Base-by-base conservation (phyloP, 257 asterid genomes). In the Gentiana straminea region DNA sequence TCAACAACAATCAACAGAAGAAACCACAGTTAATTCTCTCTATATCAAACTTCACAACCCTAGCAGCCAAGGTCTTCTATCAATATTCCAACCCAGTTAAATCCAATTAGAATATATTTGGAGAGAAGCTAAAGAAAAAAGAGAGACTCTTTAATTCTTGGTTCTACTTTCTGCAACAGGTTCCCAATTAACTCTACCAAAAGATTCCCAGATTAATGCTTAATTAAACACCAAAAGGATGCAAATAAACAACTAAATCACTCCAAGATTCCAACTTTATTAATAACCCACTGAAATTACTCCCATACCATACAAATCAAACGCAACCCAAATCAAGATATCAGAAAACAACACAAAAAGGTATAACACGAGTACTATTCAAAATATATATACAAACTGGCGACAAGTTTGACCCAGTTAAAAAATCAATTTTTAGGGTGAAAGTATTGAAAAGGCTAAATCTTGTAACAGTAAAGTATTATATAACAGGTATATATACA, bases 251-350 rank as follows among this genome's bases (percentile, higher is more conserved):
- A 61, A 66, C 61, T 51, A 52, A 57, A 57, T 57, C 58, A 60
- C 62, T 62, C 45, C 45, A 63, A 75, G 69, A 65, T 71, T 67
- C 66, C 60, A 80, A 62, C 72, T 80, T 81, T 70, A 79, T 72
- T 69, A 57, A 68, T 65, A 62, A n/a, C 75, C 77, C 64, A 67
- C 67, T 64, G 69, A 64, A 75, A 54, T 55, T 67, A 39, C 52
- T 54, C 60, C 60, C 33, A 33, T 13, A 55, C 4, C 48, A 57
- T 58, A 59, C 64, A 65, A 64, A 67, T 61, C 55, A 67, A 77
- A 58, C 63, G 49, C 52, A 65, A 62, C 62, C 58, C 52, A 64
- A 54, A 57, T 67, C 51, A 47, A 55, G 64, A 61, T 65, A 64
- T 13, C 63, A 64, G 35, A 54, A 65, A 68, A 33, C 24, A 33